Base-by-base conservation (phyloP, 2,329 filamentous ascomycete genomes). In the Celoporthe dispersa region DNA sequence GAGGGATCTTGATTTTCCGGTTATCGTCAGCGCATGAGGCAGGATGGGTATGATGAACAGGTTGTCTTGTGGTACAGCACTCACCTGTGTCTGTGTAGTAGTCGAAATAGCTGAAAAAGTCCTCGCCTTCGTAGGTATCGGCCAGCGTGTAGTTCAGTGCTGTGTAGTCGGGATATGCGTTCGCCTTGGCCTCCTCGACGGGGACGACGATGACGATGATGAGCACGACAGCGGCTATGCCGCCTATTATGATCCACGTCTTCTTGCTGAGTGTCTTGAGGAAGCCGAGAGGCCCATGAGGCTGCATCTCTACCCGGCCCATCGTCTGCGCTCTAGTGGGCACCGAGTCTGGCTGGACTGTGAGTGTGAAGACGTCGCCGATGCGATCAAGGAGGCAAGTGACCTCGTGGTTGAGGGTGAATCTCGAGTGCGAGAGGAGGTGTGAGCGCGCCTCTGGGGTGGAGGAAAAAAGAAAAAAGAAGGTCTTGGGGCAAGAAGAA, bases 251-350 rank as follows among this genome's bases (percentile, higher is more conserved):
- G 31, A 82, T 76, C 84, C 85, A 90, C 14, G 79, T 81, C 70
- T 82, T 84, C 75, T 84, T 84, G 55, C 83, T 79, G 88, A 88
- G 91, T 62, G 81, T 81, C 64, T 81, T 80, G 0, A 66, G 64
- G 53, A 66, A 66, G 33, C 19, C 64, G 1, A 66, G 14, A 16
- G 64, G 64, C 12, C 64, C 64, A 14, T 59, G 39, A 12, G 64
- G 51, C n/a, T n/a, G 33, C 48, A 77, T 72, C 33, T 78, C 41
- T 19, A 48, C 22, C 14, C 12, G 35, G 9, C 60, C 39, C 60
- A 63, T 63, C 37, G 35, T 60, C 60, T 63, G 60, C 35, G 37
- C 9, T 63, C n/a, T 28, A n/a, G 44, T 8, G 5, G 25, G 53
- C 25, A 19, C 53, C 28, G 28, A 31, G 4, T 31, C 25, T 28